Percentiles rank a stretch among this genome's conserved stretches.
These are phyloP conservation scores for Pleomassaria siparia DNA, from an alignment of 2,329 filamentous ascomycete genomes.

Conservation along the genomic window DNA sequence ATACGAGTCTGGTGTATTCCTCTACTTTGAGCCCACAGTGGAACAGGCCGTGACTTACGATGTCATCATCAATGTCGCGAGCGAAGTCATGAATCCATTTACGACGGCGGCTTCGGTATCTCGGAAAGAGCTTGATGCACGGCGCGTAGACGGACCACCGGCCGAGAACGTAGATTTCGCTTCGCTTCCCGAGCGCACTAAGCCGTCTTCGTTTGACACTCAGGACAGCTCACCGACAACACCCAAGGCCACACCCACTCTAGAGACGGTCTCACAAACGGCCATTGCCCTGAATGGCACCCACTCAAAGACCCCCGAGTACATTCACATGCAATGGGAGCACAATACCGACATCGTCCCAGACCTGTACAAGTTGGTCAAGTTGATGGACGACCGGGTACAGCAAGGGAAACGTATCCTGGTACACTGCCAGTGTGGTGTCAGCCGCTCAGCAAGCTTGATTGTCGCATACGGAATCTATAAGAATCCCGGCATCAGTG, in stretches of 20 bases:
- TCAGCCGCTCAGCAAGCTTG: conserved; percentile 79
- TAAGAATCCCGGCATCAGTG: conserved; percentile 72
- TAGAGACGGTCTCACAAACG: conserved; percentile 29
- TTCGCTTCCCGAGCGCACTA: conserved; percentile 28
- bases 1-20: conserved; percentile 73
- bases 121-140: conserved; percentile 39
- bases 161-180: conserved; percentile 41
- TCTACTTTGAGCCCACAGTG: conserved; percentile 78
- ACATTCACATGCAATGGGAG: conserved; percentile 85
- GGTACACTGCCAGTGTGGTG: conserved; percentile 83
- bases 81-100: conserved; percentile 79
- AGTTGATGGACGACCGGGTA: conserved; percentile 72
- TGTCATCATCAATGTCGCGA: conserved; percentile 81
- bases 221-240: conserved; percentile 48
- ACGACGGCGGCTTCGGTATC: conserved; percentile 30
- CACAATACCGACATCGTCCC: conserved; percentile 84
- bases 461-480: conserved; percentile 86
- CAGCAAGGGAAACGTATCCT: conserved; percentile 76
- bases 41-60: conserved; percentile 78
- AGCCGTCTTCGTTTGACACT: conserved; percentile 29
- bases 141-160: conserved; percentile 38
- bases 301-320: conserved; percentile 63
- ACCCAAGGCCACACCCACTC: conserved; percentile 56
- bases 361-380: conserved; percentile 73
- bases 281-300: conserved; percentile 29